A percentile compares a stretch with the other conserved stretches of the same genome.
Evolutionary conservation across 2,329 filamentous ascomycete genomes (phyloP).

Genomic region (Taxawa tesnikishii): DNA sequence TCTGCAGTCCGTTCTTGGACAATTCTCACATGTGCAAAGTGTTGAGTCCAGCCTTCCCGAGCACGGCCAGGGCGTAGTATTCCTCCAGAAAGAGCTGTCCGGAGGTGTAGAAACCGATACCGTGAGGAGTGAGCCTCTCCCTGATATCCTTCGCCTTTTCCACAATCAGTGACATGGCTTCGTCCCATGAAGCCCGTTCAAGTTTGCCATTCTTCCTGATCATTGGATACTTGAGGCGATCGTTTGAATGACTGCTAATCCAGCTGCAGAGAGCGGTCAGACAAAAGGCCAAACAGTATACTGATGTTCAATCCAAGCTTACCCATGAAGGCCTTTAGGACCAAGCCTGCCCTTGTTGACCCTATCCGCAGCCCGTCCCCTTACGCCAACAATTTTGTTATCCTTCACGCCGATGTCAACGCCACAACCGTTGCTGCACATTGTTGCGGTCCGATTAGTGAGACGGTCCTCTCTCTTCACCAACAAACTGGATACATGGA

Average conservation of each 20-base stretch:
- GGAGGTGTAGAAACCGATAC: slow-evolving; percentile 26
- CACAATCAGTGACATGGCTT: slow-evolving; percentile 25
- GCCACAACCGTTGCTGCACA: neutral
- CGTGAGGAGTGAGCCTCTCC: slow-evolving; percentile 21
- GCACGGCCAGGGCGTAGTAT: slow-evolving; percentile 26
- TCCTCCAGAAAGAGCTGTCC: slow-evolving; percentile 28
- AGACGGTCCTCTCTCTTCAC: too few species aligned
- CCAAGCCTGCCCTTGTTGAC: neutral
- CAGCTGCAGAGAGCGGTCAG: neutral
- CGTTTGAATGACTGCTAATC: slow-evolving; percentile 7
- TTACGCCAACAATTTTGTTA: neutral
- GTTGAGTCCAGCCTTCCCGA: slow-evolving; percentile 25
- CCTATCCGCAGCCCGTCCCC: neutral
- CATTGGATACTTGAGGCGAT: slow-evolving; percentile 21
- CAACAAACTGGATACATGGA: too few species aligned
- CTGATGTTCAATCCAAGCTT: neutral
- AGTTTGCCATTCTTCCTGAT: slow-evolving; percentile 23
- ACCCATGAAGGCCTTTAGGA: neutral
- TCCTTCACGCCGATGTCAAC: neutral
- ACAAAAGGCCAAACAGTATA: neutral
- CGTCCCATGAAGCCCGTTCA: slow-evolving; percentile 23
- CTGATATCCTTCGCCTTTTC: slow-evolving; percentile 18
- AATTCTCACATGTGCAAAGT: slow-evolving; percentile 23
- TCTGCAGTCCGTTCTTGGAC: too few species aligned
- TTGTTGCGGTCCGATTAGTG: too few species aligned